Percentiles rank a stretch among this genome's conserved stretches.
These are phyloP conservation scores for Haplosporangium sp. DNA, from an alignment of 371 early-diverging fungal species.

Conservation along the genomic window DNA sequence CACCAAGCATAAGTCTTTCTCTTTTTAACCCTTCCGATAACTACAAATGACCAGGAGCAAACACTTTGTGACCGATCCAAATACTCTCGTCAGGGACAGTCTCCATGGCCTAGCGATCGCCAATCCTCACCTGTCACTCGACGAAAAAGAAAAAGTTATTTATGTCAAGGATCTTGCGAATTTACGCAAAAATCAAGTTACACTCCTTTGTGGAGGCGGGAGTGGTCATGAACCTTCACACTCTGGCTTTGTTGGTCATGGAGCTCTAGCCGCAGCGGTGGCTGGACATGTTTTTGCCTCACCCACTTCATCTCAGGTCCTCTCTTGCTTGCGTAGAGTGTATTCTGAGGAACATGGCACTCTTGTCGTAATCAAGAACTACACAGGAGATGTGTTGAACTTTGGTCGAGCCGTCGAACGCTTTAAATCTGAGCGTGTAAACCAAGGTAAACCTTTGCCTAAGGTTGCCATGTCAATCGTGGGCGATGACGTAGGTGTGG, in stretches of 20 bases:
- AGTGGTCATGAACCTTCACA: slow-evolving; percentile 89
- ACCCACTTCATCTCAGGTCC: slow-evolving; percentile 79
- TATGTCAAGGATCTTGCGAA: slow-evolving; percentile 64
- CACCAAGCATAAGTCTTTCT: not conserved
- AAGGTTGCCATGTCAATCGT: slow-evolving; percentile 79
- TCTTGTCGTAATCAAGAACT: slow-evolving; percentile 85
- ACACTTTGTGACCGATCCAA: slow-evolving; percentile 63
- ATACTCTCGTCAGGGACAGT: slow-evolving; percentile 65
- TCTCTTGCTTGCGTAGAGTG: slow-evolving; percentile 74
- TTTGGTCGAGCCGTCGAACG: slow-evolving; percentile 87
- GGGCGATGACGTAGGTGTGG: slow-evolving; percentile 85
- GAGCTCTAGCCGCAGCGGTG: slow-evolving; percentile 82
- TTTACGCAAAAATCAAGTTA: slow-evolving; percentile 72
- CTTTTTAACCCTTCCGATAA: not conserved
- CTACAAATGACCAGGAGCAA: slow-evolving; percentile 26
- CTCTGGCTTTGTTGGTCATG: slow-evolving; percentile 80
- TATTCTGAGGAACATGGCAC: slow-evolving; percentile 74
- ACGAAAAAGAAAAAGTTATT: slow-evolving; percentile 59
- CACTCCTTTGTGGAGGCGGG: slow-evolving; percentile 81
- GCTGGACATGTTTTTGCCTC: slow-evolving; percentile 90
- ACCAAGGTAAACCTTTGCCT: slow-evolving; percentile 38
- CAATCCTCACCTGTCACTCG: slow-evolving; percentile 58
- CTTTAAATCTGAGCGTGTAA: slow-evolving; percentile 74
- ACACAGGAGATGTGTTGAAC: slow-evolving; percentile 85
- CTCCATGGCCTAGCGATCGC: slow-evolving; percentile 59